Base-by-base conservation (phyloP, 1,139 yeast genomes). In the Spencermartinsiella ligniputridi region DNA sequence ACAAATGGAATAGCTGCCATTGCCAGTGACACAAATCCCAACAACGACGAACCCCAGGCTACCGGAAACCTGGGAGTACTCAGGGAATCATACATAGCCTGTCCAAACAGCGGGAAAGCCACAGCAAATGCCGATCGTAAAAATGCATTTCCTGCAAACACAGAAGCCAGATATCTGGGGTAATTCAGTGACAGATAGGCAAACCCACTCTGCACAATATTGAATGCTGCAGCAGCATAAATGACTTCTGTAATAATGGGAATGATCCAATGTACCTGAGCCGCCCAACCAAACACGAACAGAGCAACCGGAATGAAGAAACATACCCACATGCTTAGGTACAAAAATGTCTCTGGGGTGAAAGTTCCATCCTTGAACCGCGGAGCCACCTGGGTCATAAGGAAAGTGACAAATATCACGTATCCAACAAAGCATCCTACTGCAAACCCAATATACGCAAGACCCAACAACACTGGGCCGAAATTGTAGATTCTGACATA, bases 171-270 rank as follows among this genome's bases (percentile, higher is more conserved):
- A 52, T 68, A 71, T 41, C 92, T 87, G 22, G 94, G 94, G 64
- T 79, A 86, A 2, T 86, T 64, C 71, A 80, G 72, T 35, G 86
- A 74, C 60, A 85, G 79, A 62, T 84, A 86, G 48, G 79, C 72
- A 61, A 85, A 72, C 40, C 80, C 76, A 13, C 86, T 69, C 64
- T 85, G 85, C 30, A 22, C 6, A 6, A 22, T 22, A 6, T 6
- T 22, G 11, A 22, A 22, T 22, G 25, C 25, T 11, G 69, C 69
- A 33, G 61, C 38, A 2, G 67, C 40, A 17, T 24, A 37, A 6
- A 37, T 18, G 18, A 37, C 15, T 8, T 34, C 40, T 13, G 35
- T 34, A 22, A 24, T 17, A 4, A 37, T 34, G 16, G 40, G 40
- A 12, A 34, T 34, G 17, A 37, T 37, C 40, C 40, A 37, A 25